phyloP scores from a whole-genome alignment of 176 grass and related monocot species.

The Pontederia paniculata region DNA sequence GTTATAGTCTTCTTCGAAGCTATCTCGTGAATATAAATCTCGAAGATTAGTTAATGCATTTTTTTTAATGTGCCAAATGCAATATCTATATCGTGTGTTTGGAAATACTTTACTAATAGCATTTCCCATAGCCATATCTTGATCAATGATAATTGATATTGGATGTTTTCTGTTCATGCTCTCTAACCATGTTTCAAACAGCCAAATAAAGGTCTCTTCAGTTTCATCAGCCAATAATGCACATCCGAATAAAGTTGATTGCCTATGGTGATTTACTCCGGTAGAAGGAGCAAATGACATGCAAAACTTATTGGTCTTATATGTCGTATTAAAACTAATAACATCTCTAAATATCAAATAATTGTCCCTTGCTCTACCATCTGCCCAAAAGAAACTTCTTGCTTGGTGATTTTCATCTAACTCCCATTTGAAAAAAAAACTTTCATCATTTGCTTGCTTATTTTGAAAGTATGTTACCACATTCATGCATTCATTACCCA shows the following conservation, averaged over 20 bases:
- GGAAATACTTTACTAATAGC: slow-evolving; percentile 67
- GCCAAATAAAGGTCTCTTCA: slow-evolving; percentile 39
- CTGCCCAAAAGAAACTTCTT: slow-evolving; percentile 77
- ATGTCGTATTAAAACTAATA: slow-evolving; percentile 61
- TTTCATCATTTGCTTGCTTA: too few species aligned
- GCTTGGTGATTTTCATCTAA: slow-evolving; percentile 42
- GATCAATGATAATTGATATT: slow-evolving; percentile 64
- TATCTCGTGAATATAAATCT: too few species aligned
- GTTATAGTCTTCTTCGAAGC: too few species aligned
- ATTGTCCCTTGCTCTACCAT: slow-evolving; percentile 55
- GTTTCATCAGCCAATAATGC: slow-evolving; percentile 51
- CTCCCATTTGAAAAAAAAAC: too few species aligned
- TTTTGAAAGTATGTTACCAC: neutral
- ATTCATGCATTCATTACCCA: too few species aligned
- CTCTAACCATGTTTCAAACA: slow-evolving; percentile 69
- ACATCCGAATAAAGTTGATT: slow-evolving; percentile 70
- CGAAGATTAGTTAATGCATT: slow-evolving; percentile 47
- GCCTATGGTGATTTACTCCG: slow-evolving; percentile 81
- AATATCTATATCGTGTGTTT: slow-evolving; percentile 47
- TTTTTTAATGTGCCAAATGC: slow-evolving; percentile 58
- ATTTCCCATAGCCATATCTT: slow-evolving; percentile 53
- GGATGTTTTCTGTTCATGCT: slow-evolving; percentile 51
- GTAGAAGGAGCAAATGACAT: slow-evolving; percentile 52
- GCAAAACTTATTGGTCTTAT: slow-evolving; percentile 58
- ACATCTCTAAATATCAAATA: slow-evolving; percentile 71